These are phyloP conservation scores for Phlyctochytrium arcticum DNA, from an alignment of 192 early-diverging fungal species.

Conservation along the genomic window DNA sequence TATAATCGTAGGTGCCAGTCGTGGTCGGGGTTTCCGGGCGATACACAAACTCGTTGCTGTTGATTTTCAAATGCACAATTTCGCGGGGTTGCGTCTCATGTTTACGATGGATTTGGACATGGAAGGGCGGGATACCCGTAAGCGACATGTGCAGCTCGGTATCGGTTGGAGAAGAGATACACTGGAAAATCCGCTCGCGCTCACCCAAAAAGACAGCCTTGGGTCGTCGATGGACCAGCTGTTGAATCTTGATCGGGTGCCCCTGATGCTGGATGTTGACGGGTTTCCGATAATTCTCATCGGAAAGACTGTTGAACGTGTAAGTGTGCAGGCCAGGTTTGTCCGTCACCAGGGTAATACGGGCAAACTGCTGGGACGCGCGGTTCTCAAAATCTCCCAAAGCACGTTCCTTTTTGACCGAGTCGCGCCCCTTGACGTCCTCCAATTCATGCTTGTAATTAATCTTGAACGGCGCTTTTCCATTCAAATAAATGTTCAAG, in stretches of 20 bases:
- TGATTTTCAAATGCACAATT: conserved; percentile 20
- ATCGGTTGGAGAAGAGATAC: conserved; percentile 32
- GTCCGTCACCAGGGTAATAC: conserved; percentile 32
- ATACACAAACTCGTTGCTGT: conserved; percentile 13
- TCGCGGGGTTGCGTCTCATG: conserved; percentile 39
- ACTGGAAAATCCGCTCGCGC: conserved; percentile 29
- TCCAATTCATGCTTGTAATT: conserved; percentile 20
- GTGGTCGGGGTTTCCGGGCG: conserved; percentile 18
- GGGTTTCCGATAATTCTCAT: conserved; percentile 40
- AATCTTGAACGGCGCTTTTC: conserved; percentile 38
- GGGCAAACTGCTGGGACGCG: conserved; percentile 5
- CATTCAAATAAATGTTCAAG: conserved; percentile 30
- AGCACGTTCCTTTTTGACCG: not conserved
- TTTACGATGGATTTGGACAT: conserved; percentile 33
- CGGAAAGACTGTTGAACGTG: conserved; percentile 28
- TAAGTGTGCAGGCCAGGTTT: conserved; percentile 36
- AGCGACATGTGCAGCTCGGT: conserved; percentile 29
- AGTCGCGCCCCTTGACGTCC: not conserved
- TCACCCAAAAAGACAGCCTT: conserved; percentile 37
- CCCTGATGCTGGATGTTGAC: not conserved
- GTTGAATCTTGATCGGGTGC: conserved; percentile 7
- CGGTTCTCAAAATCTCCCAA: conserved; percentile 23
- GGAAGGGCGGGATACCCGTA: conserved; percentile 37
- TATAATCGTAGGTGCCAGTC: conserved; percentile 39
- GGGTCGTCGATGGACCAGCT: conserved; percentile 31